Percentiles rank a stretch among this genome's conserved stretches.
Conservation (phyloP, 73 alveolate species). For the Paramecium tetraurelia region DNA sequence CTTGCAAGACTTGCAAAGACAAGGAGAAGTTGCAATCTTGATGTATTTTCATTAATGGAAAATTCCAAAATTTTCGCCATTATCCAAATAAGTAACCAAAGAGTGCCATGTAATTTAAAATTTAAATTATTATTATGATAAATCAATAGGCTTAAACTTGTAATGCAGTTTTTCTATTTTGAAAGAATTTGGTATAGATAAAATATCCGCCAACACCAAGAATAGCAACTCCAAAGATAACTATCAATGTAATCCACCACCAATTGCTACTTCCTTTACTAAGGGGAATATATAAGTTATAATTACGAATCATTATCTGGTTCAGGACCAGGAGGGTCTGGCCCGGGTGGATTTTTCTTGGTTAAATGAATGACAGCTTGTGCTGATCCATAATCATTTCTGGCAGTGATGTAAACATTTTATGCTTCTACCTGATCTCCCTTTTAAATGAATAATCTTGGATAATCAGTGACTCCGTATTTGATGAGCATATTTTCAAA, state of each 20-base stretch:
- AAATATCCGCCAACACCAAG: background rate
- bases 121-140: background rate
- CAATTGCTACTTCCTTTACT: background rate
- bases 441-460: background rate
- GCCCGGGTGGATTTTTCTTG: background rate
- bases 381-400: background rate
- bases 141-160: background rate
- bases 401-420: background rate
- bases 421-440: background rate
- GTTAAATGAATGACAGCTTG: background rate
- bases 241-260: constrained; percentile 36
- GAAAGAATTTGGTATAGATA: background rate
- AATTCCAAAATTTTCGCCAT: no score
- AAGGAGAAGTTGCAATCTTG: no score
- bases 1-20: no score
- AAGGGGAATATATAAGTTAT: background rate
- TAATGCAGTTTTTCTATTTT: background rate
- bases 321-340: background rate
- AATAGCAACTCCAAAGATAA: background rate
- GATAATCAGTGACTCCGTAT: background rate
- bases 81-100: background rate
- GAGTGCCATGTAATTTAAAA: background rate
- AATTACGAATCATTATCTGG: background rate
- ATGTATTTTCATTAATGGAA: background rate
- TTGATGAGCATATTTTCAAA: background rate